Base-by-base conservation (phyloP, 768 basidiomycete genomes). In the Kwoniella dejecticola region DNA sequence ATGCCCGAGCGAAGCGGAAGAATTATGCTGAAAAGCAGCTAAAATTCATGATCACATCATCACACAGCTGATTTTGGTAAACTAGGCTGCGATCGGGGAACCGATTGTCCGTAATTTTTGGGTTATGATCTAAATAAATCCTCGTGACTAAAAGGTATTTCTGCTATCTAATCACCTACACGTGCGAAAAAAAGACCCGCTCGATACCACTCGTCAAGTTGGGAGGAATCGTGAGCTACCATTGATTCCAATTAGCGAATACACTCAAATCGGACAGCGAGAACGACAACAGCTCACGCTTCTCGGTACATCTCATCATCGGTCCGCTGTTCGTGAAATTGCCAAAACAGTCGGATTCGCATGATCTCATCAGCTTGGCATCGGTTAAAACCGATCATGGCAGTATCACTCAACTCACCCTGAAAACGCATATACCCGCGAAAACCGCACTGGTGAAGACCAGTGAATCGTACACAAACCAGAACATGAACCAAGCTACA, bases 381-480 rank as follows among this genome's bases (percentile, higher is more conserved):
- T 56, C 44, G 59, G 59, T 53, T 13, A 47, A n/a, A 23, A 31
- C 50, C 52, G 59, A 53, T 40, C 12, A 12, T 10, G 13, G 24
- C n/a, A 12, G 23, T 42, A 31, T 23, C 7, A 54, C 19, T 52
- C 13, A n/a, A 56, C 79, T 57, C 70, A 87, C 88, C 82, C 90
- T 90, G 85, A 95, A 97, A 3, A 86, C 85, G 59, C 82, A 84
- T 38, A 95, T 86, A 15, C 93, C 93, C 8, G 92, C 80, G 57
- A 95, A 82, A 3, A 88, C 82, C 72, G 93, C 93, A 11, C 86
- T 88, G 49, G 86, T 86, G 47, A 94, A 83, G 10, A 87, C 85
- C 0, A 83, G 85, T 27, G 89, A 69, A 69, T 90, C 86, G 78
- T 92, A 93, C 4, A 88, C 57, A 54, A 93, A 86, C 92, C 91